Base-by-base conservation (phyloP, 2,329 filamentous ascomycete genomes). In the Verticillium isaacii region DNA sequence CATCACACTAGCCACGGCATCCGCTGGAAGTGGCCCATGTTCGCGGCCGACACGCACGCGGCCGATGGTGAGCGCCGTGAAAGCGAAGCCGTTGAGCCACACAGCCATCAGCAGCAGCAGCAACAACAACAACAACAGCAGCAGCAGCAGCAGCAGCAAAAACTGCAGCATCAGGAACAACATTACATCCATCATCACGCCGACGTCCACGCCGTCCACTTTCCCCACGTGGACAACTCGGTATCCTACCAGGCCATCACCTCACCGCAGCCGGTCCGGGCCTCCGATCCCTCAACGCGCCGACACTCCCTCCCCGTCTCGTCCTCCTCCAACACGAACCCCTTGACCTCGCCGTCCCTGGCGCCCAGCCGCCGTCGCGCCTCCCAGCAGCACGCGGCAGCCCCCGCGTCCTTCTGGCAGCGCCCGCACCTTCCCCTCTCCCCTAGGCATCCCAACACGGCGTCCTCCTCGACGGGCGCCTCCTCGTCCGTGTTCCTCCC, bases 391-490 rank as follows among this genome's bases (percentile, higher is more conserved):
- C 39, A 8, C 6, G 39, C 39, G 39, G 39, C 58, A 39, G 17
- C 29, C 34, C 29, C 59, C 17, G 45, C n/a, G 5, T 41, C 61
- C 17, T 45, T 55, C 45, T 50, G 17, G 39, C 39, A 45, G 8
- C 39, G 39, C 5, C n/a, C 39, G 8, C 15, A 5, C 17, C 11
- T 56, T 60, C 32, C 61, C 58, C 23, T 57, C 45, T 6, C 59
- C 56, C 2, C 68, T 62, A 41, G 65, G 66, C 11, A 66, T 66
- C 6, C 61, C 58, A 4, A 68, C 11, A 36, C 34, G 34, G 34
- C 34, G 9, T 36, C 34, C 34, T 36, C 34, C 34, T 36, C 34
- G 14, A 36, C 34, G 14, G 34, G 64, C 17, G 64, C 65, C 1
- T 65, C 62, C 3, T 67, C 64, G 0, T 55, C 61, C 0, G 8